Base-by-base conservation (phyloP, 768 basidiomycete species). In the Asterophora parasitica region DNA sequence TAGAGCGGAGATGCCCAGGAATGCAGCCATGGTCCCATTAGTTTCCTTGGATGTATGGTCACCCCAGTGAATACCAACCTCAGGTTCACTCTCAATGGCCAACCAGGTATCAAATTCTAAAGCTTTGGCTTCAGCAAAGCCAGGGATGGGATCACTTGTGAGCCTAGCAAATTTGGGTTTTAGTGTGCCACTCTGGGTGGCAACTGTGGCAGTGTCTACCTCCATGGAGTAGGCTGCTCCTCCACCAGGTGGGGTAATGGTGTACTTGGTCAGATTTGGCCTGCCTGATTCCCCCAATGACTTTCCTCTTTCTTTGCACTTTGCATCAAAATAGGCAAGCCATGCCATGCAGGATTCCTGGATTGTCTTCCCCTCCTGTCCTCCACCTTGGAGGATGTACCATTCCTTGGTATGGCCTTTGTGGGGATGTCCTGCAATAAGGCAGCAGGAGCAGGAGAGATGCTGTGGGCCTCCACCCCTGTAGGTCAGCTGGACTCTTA, bases 361-460 rank as follows among this genome's bases (percentile, higher is more conserved):
- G 2, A 63, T 36, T 1, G 59, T 49, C 26, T 64, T 63, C 0
- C 65, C 58, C 1, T 45, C 58, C 63, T 64, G 62, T 0, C 63
- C 62, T 2, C 65, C 62, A 9, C 60, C 57, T 10, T 34, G n/a
- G 0, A 36, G 27, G 11, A 64, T 49, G 35, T 63, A 66, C 28
- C 28, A 30, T 30, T 30, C 28, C 3, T 33, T 32, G 4, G 41
- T 50, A 31, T 62, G 62, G 1, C 51, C 46, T 0, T 46, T 13
- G 7, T 38, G 28, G 3, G 32, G 37, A 11, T 20, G 16, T 31
- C 44, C 27, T 8, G 19, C 32, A 7, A 32, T 30, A 3, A 51
- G 42, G 39, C 55, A 60, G 42, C 58, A 58, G 3, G 48, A 41
- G 40, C 62, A 64, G 5, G 10, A 5, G 28, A 30, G 28, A 10